phyloP scores from a whole-genome alignment of 352 stramenopile genomes.

The Phytophthora nicotianae region DNA sequence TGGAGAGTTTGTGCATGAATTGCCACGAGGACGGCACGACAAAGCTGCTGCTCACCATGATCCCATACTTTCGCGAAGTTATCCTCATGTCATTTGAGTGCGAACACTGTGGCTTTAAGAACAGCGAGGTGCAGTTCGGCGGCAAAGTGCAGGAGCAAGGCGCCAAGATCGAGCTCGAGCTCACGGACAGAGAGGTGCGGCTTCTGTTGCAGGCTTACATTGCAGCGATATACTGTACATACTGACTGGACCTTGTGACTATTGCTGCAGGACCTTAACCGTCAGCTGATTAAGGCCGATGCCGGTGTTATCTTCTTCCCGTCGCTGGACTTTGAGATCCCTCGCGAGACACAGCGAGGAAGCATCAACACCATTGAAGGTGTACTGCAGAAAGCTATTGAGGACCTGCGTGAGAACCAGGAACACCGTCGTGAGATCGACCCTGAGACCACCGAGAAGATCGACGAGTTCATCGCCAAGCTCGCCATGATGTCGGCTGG shows the following conservation, averaged over 20 bases:
- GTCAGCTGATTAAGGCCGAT: conserved; percentile 92
- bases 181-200: conserved; percentile 40
- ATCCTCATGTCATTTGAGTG: conserved; percentile 95
- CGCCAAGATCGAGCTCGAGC: conserved; percentile 56
- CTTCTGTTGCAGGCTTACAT: too few relatives aligned
- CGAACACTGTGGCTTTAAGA: conserved; percentile 84
- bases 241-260: conserved; percentile 6
- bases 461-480: conserved; percentile 85
- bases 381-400: conserved; percentile 65
- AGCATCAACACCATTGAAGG: conserved; percentile 91
- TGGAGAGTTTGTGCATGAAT: conserved; percentile 91
- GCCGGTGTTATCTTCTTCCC: conserved; percentile 76
- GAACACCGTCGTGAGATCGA: conserved; percentile 83
- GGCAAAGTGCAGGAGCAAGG: conserved; percentile 75
- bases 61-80: conserved; percentile 95
- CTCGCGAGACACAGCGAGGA: conserved; percentile 81
- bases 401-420: conserved; percentile 78
- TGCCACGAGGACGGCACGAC: conserved; percentile 89
- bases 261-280: conserved; percentile 76
- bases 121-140: conserved; percentile 76
- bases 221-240: not conserved
- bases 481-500: conserved; percentile 69
- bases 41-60: conserved; percentile 91
- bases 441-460: conserved; percentile 70
- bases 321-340: conserved; percentile 91